A percentile compares a stretch with the other conserved stretches of the same genome.
phyloP scores from a whole-genome alignment of 495 filamentous ascomycete species.

The Podospora appendiculata region DNA sequence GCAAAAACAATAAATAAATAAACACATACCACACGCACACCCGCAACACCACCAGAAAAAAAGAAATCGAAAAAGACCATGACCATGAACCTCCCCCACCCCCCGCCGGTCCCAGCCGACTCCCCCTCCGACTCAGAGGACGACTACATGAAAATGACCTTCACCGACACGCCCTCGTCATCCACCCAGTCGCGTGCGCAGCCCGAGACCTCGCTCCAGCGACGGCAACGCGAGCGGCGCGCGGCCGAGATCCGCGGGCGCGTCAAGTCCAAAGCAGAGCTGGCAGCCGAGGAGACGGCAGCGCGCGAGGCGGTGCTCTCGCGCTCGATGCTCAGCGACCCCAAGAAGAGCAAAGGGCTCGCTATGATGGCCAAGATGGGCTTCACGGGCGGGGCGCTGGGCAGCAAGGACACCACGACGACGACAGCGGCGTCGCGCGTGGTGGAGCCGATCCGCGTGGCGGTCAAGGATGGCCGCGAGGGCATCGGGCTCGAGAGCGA shows the following conservation, averaged over 20 bases:
- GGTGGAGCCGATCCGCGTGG: slow-evolving; percentile 59
- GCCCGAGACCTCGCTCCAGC: slow-evolving; percentile 50
- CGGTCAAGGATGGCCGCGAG: slow-evolving; percentile 70
- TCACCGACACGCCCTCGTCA: slow-evolving; percentile 22
- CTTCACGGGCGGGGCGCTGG: slow-evolving; percentile 70
- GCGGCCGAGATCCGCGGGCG: slow-evolving; percentile 53
- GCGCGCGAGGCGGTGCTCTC: slow-evolving; percentile 69
- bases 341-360: slow-evolving; percentile 64
- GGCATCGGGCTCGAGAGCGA: slow-evolving; percentile 82
- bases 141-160: slow-evolving; percentile 63
- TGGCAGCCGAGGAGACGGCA: slow-evolving; percentile 56
- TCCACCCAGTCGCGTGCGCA: background rate
- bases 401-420: slow-evolving; percentile 11
- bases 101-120: background rate
- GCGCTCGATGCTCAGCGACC: slow-evolving; percentile 49
- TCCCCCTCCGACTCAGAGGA: slow-evolving; percentile 28
- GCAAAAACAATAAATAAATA: too few relatives aligned
- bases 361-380: slow-evolving; percentile 97
- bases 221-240: slow-evolving; percentile 44
- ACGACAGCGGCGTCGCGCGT: slow-evolving; percentile 6
- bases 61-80: background rate
- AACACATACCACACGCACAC: background rate
- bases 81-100: background rate
- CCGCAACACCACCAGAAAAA: background rate
- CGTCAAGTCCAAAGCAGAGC: slow-evolving; percentile 76